phyloP scores from a whole-genome alignment of 2,329 filamentous ascomycete genomes.

The Scleromitrula shiraiana region DNA sequence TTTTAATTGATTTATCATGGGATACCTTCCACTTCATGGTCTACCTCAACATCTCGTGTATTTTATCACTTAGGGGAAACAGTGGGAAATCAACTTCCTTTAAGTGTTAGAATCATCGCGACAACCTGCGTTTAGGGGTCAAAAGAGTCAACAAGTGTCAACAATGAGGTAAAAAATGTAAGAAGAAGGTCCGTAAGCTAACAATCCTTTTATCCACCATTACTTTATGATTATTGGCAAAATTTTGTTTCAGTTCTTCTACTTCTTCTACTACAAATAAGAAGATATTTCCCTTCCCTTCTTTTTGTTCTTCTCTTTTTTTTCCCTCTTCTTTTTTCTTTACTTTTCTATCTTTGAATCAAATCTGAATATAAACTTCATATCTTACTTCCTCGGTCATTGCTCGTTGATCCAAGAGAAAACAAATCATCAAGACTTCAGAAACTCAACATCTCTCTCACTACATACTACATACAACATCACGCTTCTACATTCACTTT shows the following conservation, averaged over 20 bases:
- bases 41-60: conserved; percentile 17
- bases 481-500: not conserved
- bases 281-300: not conserved
- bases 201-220: not conserved
- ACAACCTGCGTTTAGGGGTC: conserved; percentile 14
- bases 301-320: not conserved
- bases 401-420: too few relatives aligned
- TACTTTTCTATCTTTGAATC: too few relatives aligned
- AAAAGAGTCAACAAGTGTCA: not conserved
- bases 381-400: not conserved
- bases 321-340: not conserved
- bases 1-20: not conserved
- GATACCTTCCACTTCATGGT: not conserved
- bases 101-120: conserved; percentile 14
- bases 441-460: too few relatives aligned
- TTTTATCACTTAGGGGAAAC: conserved; percentile 21
- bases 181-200: not conserved
- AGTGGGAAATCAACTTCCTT: conserved; percentile 9
- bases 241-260: too few relatives aligned
- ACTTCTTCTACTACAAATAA: conserved; percentile 4
- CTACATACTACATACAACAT: too few relatives aligned
- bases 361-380: too few relatives aligned
- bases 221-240: conserved; percentile 7
- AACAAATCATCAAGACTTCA: too few relatives aligned
- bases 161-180: not conserved